Percentiles rank a stretch among this genome's conserved stretches.
Evolutionary conservation across 2,329 filamentous ascomycete genomes (phyloP).

Genomic region (Ceratocystis harringtonii): DNA sequence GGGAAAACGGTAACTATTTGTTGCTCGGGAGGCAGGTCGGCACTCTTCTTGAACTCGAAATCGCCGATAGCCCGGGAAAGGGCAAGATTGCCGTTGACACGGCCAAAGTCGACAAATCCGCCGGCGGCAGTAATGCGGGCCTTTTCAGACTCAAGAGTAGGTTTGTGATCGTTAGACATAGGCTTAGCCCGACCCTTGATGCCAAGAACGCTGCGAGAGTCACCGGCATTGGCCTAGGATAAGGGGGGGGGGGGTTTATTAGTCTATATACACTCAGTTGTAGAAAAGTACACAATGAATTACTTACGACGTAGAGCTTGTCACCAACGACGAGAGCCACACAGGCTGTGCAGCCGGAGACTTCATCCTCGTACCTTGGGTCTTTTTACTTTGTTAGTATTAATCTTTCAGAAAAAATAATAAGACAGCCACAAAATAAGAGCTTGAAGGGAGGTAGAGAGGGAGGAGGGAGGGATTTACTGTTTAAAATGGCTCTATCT

Average conservation of each 20-base stretch:
- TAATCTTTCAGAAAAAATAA: background rate
- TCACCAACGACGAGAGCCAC: conserved; percentile 77
- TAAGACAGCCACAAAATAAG: background rate
- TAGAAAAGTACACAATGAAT: background rate
- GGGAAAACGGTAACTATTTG: conserved; percentile 97
- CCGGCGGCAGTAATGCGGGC: conserved; percentile 89
- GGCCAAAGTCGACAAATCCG: conserved; percentile 95
- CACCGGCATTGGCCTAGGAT: conserved; percentile 79
- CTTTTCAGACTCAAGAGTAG: conserved; percentile 95
- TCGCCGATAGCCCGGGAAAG: conserved; percentile 95
- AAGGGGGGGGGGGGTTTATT: background rate
- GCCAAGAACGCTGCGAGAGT: conserved; percentile 86
- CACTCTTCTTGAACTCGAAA: conserved; percentile 99
- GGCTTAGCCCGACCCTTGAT: conserved; percentile 96
- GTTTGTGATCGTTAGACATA: conserved; percentile 98
- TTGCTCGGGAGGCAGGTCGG: conserved; percentile 90
- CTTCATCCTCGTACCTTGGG: conserved; percentile 91
- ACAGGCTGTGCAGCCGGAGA: conserved; percentile 92
- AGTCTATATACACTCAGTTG: background rate
- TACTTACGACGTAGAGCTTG: conserved; percentile 87
- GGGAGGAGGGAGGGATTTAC: conserved; percentile 35
- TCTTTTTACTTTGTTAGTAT: conserved; percentile 39
- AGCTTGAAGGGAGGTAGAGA: too few species aligned
- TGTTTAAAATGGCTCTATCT: conserved; percentile 86
- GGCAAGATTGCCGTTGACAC: conserved; percentile 94